Evolutionary conservation across 2,329 filamentous ascomycete genomes (phyloP).

Genomic region (Verticillium zaregamsianum): DNA sequence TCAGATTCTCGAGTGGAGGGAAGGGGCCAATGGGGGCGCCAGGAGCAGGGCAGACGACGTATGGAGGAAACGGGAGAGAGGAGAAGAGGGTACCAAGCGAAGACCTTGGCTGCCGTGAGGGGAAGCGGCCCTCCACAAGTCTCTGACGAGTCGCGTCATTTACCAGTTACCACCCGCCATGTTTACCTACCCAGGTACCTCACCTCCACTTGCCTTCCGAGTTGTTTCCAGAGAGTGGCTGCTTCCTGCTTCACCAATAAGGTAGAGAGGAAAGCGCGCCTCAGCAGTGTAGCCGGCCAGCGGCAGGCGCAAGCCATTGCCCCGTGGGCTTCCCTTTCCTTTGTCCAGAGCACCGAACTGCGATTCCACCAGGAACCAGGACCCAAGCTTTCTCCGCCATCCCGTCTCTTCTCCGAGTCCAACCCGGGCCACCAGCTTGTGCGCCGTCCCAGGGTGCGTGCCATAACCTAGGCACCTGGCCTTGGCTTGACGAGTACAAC

Average conservation of each 20-base stretch:
- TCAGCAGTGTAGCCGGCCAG: no score
- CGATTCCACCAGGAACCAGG: no score
- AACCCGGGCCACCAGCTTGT: no score
- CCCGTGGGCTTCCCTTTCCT: background rate
- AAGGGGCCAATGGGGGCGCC: background rate
- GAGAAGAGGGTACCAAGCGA: constrained; percentile 8
- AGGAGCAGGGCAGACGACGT: background rate
- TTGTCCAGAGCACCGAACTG: background rate
- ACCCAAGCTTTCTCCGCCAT: background rate
- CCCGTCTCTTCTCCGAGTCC: no score
- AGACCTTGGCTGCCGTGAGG: background rate
- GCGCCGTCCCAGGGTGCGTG: no score
- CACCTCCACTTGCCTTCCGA: no score
- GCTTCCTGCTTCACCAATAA: no score
- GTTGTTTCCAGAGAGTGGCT: no score
- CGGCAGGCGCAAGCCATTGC: background rate
- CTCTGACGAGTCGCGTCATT: background rate
- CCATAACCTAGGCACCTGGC: no score
- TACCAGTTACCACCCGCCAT: background rate
- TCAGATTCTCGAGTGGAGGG: background rate
- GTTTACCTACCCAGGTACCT: background rate
- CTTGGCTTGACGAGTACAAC: no score
- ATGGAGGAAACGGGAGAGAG: constrained; percentile 11
- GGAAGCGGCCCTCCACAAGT: background rate
- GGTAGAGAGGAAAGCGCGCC: background rate